Evolutionary conservation across 441 rosid genomes (phyloP), one percentile per base, ranked within the genome.

Genomic region (Macaranga tanarius): DNA sequence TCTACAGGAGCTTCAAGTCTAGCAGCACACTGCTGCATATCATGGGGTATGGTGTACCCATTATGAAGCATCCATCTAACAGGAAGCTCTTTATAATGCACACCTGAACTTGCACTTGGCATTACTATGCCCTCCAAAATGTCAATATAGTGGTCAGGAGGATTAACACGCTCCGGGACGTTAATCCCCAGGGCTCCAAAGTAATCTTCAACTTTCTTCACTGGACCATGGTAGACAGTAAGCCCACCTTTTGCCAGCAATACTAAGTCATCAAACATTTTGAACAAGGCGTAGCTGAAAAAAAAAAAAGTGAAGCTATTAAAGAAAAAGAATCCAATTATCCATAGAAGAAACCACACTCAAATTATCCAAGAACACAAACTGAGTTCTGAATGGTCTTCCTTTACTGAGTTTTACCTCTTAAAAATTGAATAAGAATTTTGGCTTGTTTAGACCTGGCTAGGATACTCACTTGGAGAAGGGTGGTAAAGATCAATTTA

Each of bases 241-340:
- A 91, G 86, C 31, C 98, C 99, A 1, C 97, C 96, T 86, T 91
- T 95, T 12, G 99, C 98, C 19, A 95, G 89, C 72, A 92, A 93
- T 73, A 90, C 77, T 68, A 91, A 85, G 85, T 95, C 98, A 77
- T 87, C 93, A 81, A 95, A 95, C 85, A 83, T 91, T 77, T 75
- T 82, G 90, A 89, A 95, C 84, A 95, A 81, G 79, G 93, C 66
- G 76, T 95, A 95, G 86, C 99, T 95, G 95, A 78, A 86, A 57
- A 60, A 81, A 69, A 73, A 84, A 69, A 73, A 84, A 45, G 34
- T 28, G 28, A 8, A 19, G 31, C 34, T 65, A 74, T 44, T 28
- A 70, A 56, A 31, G 65, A 66, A 26, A 9, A 20, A 57, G 74
- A 11, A 12, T 10, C 13, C 38, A 34, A 34, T 3, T 34, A 34